Evolutionary conservation across 1,139 yeast genomes (phyloP).

Genomic region (Sugiyamaella castrensis): DNA sequence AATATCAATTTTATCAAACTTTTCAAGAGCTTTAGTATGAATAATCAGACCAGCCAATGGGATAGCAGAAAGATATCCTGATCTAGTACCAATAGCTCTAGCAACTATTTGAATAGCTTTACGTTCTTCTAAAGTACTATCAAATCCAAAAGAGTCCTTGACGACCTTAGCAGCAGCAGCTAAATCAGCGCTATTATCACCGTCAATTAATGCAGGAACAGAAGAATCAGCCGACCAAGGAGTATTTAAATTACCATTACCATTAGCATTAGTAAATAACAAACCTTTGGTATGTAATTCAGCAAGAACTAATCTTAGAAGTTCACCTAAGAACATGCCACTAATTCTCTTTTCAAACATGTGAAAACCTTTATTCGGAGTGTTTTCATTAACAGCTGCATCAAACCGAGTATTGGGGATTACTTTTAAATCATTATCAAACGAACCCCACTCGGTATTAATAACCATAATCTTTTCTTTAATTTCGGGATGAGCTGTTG

Average conservation of each 20-base stretch:
- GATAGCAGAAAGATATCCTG: conserved; percentile 81
- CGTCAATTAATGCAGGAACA: conserved; percentile 75
- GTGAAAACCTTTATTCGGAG: conserved; percentile 84
- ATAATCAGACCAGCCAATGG: conserved; percentile 78
- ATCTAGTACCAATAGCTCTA: conserved; percentile 75
- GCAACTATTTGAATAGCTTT: conserved; percentile 66
- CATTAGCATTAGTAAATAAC: conserved; percentile 36
- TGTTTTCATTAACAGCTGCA: conserved; percentile 58
- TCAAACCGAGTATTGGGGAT: conserved; percentile 80
- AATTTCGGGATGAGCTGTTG: conserved; percentile 43
- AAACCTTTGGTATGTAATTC: conserved; percentile 60
- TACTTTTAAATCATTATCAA: conserved; percentile 70
- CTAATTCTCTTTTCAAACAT: conserved; percentile 90
- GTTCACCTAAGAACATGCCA: conserved; percentile 93
- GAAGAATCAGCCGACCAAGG: conserved; percentile 83
- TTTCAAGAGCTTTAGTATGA: conserved; percentile 54
- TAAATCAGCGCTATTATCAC: conserved; percentile 71
- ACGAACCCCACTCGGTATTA: conserved; percentile 97
- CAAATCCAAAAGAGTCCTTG: conserved; percentile 41
- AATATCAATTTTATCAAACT: conserved; percentile 65
- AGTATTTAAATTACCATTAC: conserved; percentile 43
- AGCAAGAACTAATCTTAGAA: conserved; percentile 66
- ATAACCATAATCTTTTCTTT: conserved; percentile 74
- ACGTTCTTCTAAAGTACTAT: conserved; percentile 66
- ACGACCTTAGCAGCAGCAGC: conserved; percentile 55